Conservation (phyloP, 306 rosid species). For the Cicer judaicum region DNA sequence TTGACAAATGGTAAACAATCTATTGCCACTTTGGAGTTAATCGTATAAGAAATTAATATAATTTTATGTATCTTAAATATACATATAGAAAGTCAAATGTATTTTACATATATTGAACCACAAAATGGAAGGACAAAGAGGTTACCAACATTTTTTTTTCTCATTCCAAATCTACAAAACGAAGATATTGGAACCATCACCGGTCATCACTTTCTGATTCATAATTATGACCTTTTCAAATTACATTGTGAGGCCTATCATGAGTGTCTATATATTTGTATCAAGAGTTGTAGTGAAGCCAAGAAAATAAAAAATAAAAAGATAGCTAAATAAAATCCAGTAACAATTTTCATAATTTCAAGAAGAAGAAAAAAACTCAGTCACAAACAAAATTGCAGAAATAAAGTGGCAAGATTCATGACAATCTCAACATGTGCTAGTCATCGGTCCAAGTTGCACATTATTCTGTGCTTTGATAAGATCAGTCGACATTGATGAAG, state of each 20-base stretch:
- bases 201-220: background rate
- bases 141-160: background rate
- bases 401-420: background rate
- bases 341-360: background rate
- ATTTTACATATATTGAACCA: too few species aligned
- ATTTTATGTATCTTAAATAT: too few species aligned
- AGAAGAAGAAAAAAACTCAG: background rate
- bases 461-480: conserved; percentile 49
- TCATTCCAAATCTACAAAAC: background rate
- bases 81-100: too few species aligned
- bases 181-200: background rate
- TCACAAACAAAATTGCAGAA: background rate
- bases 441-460: conserved; percentile 19
- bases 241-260: background rate
- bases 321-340: background rate
- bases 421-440: conserved; percentile 37
- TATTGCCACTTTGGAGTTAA: too few species aligned
- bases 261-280: too few species aligned
- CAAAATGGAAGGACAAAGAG: background rate
- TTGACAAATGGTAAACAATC: too few species aligned
- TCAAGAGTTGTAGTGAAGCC: background rate
- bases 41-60: too few species aligned
- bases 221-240: background rate
- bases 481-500: conserved; percentile 72
- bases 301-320: background rate